These are phyloP conservation scores for Podila epicladia DNA, from an alignment of 192 early-diverging fungal genomes.

Conservation along the genomic window DNA sequence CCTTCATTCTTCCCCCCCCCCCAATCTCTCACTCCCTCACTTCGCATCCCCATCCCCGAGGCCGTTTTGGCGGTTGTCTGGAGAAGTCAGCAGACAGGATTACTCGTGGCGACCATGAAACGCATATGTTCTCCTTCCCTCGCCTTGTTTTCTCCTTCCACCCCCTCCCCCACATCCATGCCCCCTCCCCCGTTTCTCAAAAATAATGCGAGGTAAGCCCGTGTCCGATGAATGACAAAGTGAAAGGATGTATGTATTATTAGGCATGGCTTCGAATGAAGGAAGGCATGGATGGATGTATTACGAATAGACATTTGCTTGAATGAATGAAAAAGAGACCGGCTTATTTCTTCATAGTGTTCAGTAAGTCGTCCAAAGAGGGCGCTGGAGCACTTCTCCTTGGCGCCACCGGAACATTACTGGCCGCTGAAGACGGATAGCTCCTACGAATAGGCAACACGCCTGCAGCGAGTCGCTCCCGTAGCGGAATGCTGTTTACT, in stretches of 20 bases:
- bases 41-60: background rate
- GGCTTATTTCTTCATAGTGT: slow-evolving; percentile 13
- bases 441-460: slow-evolving; percentile 32
- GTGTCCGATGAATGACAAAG: no score
- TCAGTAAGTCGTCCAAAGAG: slow-evolving; percentile 25
- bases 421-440: slow-evolving; percentile 12
- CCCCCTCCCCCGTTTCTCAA: no score
- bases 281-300: no score
- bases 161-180: no score
- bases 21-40: background rate
- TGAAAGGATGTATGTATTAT: no score
- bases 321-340: background rate
- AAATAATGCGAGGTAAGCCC: no score
- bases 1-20: background rate
- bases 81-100: background rate
- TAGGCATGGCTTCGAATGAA: no score
- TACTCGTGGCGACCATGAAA: background rate
- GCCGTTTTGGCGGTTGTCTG: background rate
- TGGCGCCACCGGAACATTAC: background rate
- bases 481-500: slow-evolving; percentile 15
- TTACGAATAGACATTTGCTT: no score
- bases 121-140: background rate
- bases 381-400: slow-evolving; percentile 15
- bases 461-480: slow-evolving; percentile 34
- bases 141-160: no score